A percentile compares a stretch with the other conserved stretches of the same genome.
These are phyloP conservation scores for Centella asiatica DNA, from an alignment of 129 eudicot species.

Conservation along the genomic window DNA sequence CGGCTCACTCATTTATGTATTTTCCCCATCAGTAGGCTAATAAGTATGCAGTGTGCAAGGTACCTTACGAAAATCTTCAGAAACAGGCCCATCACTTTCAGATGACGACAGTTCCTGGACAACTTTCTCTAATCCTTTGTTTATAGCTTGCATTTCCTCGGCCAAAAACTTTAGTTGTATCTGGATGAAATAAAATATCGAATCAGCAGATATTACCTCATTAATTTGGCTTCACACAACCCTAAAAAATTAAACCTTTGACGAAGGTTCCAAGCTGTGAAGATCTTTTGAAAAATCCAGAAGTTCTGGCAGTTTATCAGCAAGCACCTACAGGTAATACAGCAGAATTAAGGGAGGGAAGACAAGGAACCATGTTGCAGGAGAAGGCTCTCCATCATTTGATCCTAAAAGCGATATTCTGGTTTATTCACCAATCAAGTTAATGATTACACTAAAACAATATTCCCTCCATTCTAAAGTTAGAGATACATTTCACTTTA, in stretches of 20 bases:
- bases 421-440: not conserved
- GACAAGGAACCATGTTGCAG: not conserved
- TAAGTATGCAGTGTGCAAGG: not conserved
- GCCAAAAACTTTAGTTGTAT: conserved; percentile 68
- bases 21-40: no score
- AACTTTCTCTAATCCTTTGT: conserved; percentile 74
- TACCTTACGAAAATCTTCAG: conserved; percentile 61
- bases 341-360: conserved; percentile 4
- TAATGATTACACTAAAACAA: no score
- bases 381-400: not conserved
- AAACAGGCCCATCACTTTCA: conserved; percentile 76
- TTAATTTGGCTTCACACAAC: not conserved
- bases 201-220: conserved; percentile 9
- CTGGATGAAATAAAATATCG: conserved; percentile 25
- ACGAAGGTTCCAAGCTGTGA: conserved; percentile 68
- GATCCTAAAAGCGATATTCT: conserved; percentile 1
- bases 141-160: conserved; percentile 91
- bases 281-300: conserved; percentile 86
- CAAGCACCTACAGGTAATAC: conserved; percentile 50
- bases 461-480: no score
- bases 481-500: no score
- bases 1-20: not conserved
- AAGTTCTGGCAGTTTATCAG: conserved; percentile 78
- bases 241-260: conserved; percentile 38
- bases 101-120: conserved; percentile 64